Base-by-base conservation (phyloP, 495 filamentous ascomycete genomes). In the Neurospora sp. region DNA sequence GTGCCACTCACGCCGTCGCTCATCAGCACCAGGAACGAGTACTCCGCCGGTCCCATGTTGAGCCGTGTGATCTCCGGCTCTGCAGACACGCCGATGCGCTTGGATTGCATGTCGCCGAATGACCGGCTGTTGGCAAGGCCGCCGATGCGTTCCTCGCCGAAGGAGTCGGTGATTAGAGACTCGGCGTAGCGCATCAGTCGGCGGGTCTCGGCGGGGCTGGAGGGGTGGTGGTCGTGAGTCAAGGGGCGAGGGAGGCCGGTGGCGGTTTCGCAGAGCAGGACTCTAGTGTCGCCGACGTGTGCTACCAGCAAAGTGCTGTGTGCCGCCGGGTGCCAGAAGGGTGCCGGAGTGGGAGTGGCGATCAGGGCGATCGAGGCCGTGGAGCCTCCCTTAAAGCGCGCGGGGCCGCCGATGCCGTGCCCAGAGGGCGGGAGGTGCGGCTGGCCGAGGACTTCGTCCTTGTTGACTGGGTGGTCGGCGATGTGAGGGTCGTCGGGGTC, bases 111-210 rank as follows among this genome's bases (percentile, higher is more conserved):
- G 82, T 98, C 96, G 39, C 96, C 96, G 77, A 99, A 98, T 3
- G 95, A 87, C 7, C 96, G 92, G 10, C 93, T 95, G 83, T 99
- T 99, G 77, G 96, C 96, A 1, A 99, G 88, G 0, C 95, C 94
- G 71, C 90, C 90, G 84, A 99, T 94, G 74, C 96, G 93, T 80
- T 98, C 96, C 81, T 99, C 96, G 77, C 96, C 96, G 78, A 98
- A 98, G 18, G 93, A 96, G 80, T 99, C 96, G 0, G 95, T 97
- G 31, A 96, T 90, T 76, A 99, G 95, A 1, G 91, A 92, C 46
- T 77, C 79, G 72, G 82, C 93, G 78, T 92, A 98, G 71, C 95
- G 91, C 6, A 94, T 91, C 40, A 99, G 87, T 31, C 96, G 89
- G 71, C 88, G 90, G 14, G 92, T 90, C 83, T 99, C 96, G 71